A percentile compares a stretch with the other conserved stretches of the same genome.
Conservation (phyloP, 768 basidiomycete species). For the Tricholoma bakamatsutake region DNA sequence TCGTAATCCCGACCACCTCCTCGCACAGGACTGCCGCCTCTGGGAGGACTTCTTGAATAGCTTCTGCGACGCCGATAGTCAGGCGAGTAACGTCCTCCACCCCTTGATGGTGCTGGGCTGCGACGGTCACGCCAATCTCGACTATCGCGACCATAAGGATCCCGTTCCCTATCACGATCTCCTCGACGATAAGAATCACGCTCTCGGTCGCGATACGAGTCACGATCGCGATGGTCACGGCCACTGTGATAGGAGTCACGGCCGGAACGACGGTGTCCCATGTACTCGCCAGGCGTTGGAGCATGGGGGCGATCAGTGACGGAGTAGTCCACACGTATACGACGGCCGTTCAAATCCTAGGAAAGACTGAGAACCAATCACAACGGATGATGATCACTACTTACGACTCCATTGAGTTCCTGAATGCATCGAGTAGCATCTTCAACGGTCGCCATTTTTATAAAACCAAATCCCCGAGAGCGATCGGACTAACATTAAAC, state of each 20-base stretch:
- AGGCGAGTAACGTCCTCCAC: constrained; percentile 68
- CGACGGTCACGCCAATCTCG: constrained; percentile 80
- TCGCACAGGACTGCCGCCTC: constrained; percentile 53
- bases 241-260: constrained; percentile 33
- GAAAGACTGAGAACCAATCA: background rate
- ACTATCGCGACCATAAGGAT: constrained; percentile 64
- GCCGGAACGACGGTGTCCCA: constrained; percentile 75
- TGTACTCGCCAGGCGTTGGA: constrained; percentile 96
- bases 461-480: constrained; percentile 97
- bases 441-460: constrained; percentile 85
- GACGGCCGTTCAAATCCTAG: constrained; percentile 90
- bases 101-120: constrained; percentile 58
- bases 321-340: constrained; percentile 95
- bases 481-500: constrained; percentile 67
- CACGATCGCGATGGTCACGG: constrained; percentile 30
- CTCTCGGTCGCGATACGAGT: constrained; percentile 34
- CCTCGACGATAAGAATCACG: constrained; percentile 47
- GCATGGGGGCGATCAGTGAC: constrained; percentile 92
- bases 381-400: constrained; percentile 22
- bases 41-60: constrained; percentile 75
- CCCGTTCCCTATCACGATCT: constrained; percentile 50
- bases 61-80: constrained; percentile 72
- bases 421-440: constrained; percentile 86
- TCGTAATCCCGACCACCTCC: constrained; percentile 31
- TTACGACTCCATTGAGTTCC: constrained; percentile 86